Base-by-base conservation (phyloP, 176 grass and related monocot genomes). In the Ensete ventricosum region DNA sequence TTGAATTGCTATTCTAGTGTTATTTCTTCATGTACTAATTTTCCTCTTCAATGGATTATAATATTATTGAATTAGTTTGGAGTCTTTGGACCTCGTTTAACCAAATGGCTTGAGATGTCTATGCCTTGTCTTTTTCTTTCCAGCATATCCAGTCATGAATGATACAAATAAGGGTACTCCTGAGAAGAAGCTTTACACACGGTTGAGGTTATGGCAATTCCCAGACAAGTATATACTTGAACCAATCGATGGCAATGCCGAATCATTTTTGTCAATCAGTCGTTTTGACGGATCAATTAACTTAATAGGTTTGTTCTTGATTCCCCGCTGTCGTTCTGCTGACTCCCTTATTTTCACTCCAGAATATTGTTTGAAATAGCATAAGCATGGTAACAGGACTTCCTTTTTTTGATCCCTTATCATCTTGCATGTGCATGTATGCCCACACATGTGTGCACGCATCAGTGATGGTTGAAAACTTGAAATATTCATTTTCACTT, bases 161-260 rank as follows among this genome's bases (percentile, higher is more conserved):
- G 79, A 71, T 51, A 66, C 57, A 55, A 78, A 82, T 70, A 85
- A 64, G 9, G n/a, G 69, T 72, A 82, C 16, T 22, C 69, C 81
- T 62, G 60, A 80, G 21, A 63, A 67, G 58, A 98, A 89, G 73
- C 90, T 98, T 65, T 84, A 93, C 76, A 89, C 90, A 52, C 88
- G 75, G 71, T 84, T 98, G 25, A 87, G 90, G 53, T 83, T 93
- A 8, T 98, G 88, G 94, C 90, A 98, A 76, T 91, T 90, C 75
- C 48, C 85, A 69, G 88, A 98, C 16, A 63, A 82, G 26, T 98
- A 92, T 79, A 34, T 97, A 72, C 85, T 97, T 88, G 93, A 97
- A 65, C 93, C 91, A 13, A 19, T 88, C 71, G 95, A 99, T 89
- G 86, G 84, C 83, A 69, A 85, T 77, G 71, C 91, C 81, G 88